Evolutionary conservation across 2,329 filamentous ascomycete genomes (phyloP).

Genomic region (Xylaria sp.): DNA sequence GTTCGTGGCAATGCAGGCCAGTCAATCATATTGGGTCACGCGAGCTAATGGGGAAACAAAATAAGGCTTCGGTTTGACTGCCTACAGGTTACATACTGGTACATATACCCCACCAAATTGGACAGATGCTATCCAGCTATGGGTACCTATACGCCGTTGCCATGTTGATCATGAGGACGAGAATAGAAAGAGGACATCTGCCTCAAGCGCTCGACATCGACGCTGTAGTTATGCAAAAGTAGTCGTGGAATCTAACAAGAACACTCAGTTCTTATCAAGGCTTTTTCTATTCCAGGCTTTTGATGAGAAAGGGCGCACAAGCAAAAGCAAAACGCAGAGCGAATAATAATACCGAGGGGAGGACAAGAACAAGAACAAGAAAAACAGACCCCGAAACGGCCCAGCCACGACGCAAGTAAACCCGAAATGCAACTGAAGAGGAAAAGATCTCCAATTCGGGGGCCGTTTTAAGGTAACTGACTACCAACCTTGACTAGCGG

Average conservation of each 20-base stretch:
- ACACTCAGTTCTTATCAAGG: background rate
- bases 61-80: background rate
- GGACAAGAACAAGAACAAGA: background rate
- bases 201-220: too few relatives aligned
- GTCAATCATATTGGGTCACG: constrained; percentile 11
- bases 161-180: background rate
- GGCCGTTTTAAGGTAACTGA: background rate
- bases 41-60: constrained; percentile 6
- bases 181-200: background rate
- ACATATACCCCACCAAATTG: background rate
- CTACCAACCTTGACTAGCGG: constrained; percentile 1
- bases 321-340: background rate
- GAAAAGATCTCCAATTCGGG: constrained; percentile 5
- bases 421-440: constrained; percentile 4
- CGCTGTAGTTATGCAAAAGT: background rate
- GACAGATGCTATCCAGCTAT: background rate
- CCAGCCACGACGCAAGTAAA: background rate
- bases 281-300: background rate
- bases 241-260: background rate
- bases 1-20: background rate
- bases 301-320: too few relatives aligned
- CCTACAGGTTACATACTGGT: background rate
- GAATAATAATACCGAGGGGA: background rate
- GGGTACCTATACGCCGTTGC: background rate
- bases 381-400: background rate